phyloP scores from a whole-genome alignment of 2,329 filamentous ascomycete genomes.

The Calonectria multiphialidica region DNA sequence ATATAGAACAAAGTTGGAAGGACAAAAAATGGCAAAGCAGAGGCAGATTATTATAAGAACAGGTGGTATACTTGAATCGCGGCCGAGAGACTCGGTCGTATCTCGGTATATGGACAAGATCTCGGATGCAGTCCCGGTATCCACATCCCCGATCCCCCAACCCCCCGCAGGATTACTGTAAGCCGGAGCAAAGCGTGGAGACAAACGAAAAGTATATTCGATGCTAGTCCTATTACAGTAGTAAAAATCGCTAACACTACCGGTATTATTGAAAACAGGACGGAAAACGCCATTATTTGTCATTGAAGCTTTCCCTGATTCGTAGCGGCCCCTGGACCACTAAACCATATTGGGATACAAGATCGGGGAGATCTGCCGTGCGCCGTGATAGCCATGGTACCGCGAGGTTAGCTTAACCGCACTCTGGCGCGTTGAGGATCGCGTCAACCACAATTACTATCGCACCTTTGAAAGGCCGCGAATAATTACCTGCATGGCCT shows the following conservation, averaged over 20 bases:
- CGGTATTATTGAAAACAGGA: neutral
- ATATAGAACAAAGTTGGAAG: neutral
- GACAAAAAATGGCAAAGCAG: neutral
- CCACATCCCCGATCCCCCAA: slow-evolving; percentile 1
- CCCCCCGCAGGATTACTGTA: neutral
- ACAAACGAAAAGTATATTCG: neutral
- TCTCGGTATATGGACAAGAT: slow-evolving; percentile 1
- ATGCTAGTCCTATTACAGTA: neutral
- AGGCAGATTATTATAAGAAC: neutral
- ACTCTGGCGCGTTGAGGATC: neutral
- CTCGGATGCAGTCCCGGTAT: slow-evolving; percentile 8
- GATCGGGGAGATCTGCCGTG: neutral
- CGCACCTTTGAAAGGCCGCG: neutral
- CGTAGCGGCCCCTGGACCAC: neutral
- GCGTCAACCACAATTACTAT: neutral
- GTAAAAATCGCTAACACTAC: neutral
- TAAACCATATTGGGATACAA: neutral
- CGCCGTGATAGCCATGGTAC: neutral
- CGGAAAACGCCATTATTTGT: neutral
- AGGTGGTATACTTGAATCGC: neutral
- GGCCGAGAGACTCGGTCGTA: neutral
- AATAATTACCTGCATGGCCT: neutral
- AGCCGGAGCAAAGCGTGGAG: neutral
- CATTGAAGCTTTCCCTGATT: neutral
- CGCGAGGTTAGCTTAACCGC: too few relatives aligned